Conservation (phyloP, 1,139 yeast species). For the Debaryomycetaceae sp. region DNA sequence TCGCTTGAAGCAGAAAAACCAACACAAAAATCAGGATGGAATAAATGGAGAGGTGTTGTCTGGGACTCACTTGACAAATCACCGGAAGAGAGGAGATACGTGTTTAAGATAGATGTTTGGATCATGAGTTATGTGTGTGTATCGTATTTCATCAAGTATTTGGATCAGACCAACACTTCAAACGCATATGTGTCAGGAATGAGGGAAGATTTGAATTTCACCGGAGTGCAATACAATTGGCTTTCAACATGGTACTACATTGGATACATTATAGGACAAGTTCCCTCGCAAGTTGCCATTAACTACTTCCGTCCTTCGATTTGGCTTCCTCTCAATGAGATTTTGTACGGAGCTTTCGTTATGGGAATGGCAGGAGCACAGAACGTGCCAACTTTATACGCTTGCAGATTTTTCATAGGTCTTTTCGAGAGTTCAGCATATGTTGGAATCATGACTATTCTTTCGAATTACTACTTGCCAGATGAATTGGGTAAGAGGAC, state of each 20-base stretch:
- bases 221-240: slow-evolving; percentile 15
- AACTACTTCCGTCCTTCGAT: slow-evolving; percentile 12
- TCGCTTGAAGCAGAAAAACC: neutral
- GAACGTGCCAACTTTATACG: slow-evolving; percentile 8
- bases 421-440: slow-evolving; percentile 46
- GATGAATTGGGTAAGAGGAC: slow-evolving; percentile 45
- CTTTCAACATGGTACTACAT: slow-evolving; percentile 13
- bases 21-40: neutral
- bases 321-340: slow-evolving; percentile 12
- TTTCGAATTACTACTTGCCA: slow-evolving; percentile 53
- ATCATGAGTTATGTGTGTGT: slow-evolving; percentile 31
- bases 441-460: slow-evolving; percentile 50
- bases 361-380: slow-evolving; percentile 11
- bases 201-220: slow-evolving; percentile 13
- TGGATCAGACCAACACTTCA: slow-evolving; percentile 15
- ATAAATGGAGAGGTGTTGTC: slow-evolving; percentile 4
- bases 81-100: slow-evolving; percentile 6
- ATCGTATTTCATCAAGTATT: slow-evolving; percentile 43
- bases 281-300: slow-evolving; percentile 12
- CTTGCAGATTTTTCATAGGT: slow-evolving; percentile 28
- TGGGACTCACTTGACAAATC: neutral
- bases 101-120: slow-evolving; percentile 33
- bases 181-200: slow-evolving; percentile 22
- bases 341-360: slow-evolving; percentile 9
- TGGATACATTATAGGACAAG: slow-evolving; percentile 17